phyloP scores from a whole-genome alignment of 371 early-diverging fungal species.

The Syncephalastrum sp. region DNA sequence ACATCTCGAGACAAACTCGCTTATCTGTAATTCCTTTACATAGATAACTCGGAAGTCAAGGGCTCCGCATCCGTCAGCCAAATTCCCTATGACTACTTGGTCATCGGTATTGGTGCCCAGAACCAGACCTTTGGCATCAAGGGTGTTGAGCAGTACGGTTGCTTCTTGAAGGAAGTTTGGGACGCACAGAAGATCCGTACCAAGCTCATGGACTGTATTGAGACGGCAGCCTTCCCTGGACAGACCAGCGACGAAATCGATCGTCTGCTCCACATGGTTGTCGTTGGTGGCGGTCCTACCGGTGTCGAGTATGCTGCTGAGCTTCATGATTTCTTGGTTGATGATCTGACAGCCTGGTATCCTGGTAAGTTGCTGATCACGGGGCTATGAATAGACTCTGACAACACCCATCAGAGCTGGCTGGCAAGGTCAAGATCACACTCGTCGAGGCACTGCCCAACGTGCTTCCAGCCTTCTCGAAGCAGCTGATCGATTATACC shows the following conservation, averaged over 20 bases:
- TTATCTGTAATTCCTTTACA: constrained; percentile 2
- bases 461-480: constrained; percentile 88
- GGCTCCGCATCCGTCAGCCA: constrained; percentile 57
- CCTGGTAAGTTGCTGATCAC: constrained; percentile 48
- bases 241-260: constrained; percentile 76
- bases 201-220: constrained; percentile 85
- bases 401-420: constrained; percentile 46
- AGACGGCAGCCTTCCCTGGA: constrained; percentile 85
- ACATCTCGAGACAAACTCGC: background rate
- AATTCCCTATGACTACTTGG: constrained; percentile 84
- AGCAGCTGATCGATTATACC: constrained; percentile 88
- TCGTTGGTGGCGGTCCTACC: constrained; percentile 97
- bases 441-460: constrained; percentile 86
- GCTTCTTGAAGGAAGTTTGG: constrained; percentile 86
- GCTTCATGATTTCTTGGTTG: constrained; percentile 87
- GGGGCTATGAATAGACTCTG: background rate
- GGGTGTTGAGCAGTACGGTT: constrained; percentile 84
- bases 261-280: constrained; percentile 90
- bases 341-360: constrained; percentile 84
- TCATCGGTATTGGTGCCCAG: constrained; percentile 87
- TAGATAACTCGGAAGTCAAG: constrained; percentile 74
- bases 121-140: constrained; percentile 89
- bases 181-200: constrained; percentile 90
- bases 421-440: constrained; percentile 85
- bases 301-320: constrained; percentile 96